Evolutionary conservation across 2,329 filamentous ascomycete species (phyloP).

Genomic region (Clonostachys rhizophaga): DNA sequence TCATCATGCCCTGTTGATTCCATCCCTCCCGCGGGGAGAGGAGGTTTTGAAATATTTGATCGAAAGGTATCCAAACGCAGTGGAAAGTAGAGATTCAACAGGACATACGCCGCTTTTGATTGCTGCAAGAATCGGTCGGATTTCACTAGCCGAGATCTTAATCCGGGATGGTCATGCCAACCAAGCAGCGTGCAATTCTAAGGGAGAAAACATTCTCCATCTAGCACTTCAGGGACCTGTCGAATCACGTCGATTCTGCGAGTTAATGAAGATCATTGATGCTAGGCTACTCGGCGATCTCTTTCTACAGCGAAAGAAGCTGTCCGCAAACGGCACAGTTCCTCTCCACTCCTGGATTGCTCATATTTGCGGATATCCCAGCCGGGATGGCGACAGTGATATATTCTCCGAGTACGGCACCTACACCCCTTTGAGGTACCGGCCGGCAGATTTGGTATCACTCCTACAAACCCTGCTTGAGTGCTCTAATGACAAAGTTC

Average conservation of each 20-base stretch:
- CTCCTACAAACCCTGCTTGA: conserved; percentile 45
- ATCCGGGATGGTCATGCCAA: conserved; percentile 62
- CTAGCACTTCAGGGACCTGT: conserved; percentile 32
- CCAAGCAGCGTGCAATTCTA: conserved; percentile 56
- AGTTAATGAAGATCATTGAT: conserved; percentile 55
- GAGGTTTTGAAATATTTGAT: conserved; percentile 63
- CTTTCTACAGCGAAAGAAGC: conserved; percentile 51
- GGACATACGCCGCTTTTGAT: conserved; percentile 65
- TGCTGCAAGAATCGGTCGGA: conserved; percentile 55
- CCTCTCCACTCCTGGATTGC: conserved; percentile 60
- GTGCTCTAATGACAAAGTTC: conserved; percentile 38
- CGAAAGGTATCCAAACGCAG: conserved; percentile 50
- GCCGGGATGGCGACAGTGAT: conserved; percentile 6
- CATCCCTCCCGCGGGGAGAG: conserved; percentile 31
- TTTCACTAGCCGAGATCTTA: conserved; percentile 54
- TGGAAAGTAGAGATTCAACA: conserved; percentile 56
- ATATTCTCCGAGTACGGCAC: conserved; percentile 3
- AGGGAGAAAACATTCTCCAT: conserved; percentile 69
- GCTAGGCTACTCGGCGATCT: conserved; percentile 49
- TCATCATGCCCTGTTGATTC: conserved; percentile 57
- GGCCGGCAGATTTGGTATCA: conserved; percentile 22
- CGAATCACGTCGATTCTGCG: conserved; percentile 25
- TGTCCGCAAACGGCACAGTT: conserved; percentile 47
- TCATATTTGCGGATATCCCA: conserved; percentile 11
- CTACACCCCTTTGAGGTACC: conserved; percentile 12